phyloP scores from a whole-genome alignment of 305 asterid species.

The Rubia peregrina region DNA sequence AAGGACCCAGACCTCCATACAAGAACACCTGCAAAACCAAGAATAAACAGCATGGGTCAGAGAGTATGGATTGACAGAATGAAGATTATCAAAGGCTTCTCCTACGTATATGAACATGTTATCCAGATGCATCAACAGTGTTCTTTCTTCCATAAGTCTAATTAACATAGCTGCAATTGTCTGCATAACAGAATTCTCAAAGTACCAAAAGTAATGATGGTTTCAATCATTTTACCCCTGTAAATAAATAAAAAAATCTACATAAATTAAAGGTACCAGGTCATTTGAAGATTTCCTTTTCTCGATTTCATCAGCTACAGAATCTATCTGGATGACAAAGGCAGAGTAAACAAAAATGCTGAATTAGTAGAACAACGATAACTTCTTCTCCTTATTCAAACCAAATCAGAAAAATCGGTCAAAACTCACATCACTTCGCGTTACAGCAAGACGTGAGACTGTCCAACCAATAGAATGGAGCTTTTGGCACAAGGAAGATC shows the following conservation, averaged over 20 bases:
- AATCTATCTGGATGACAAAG: conserved; percentile 55
- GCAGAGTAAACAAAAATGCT: conserved; percentile 5
- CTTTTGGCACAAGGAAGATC: conserved; percentile 51
- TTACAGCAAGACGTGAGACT: conserved; percentile 49
- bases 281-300: conserved; percentile 51
- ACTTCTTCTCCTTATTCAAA: background rate
- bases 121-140: background rate
- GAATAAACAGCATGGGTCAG: background rate
- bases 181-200: background rate
- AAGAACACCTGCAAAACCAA: conserved; percentile 60
- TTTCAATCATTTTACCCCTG: background rate
- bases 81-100: conserved; percentile 1
- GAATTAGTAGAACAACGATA: background rate
- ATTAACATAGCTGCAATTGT: background rate
- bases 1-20: conserved; percentile 85
- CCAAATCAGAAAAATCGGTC: background rate
- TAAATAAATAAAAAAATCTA: background rate
- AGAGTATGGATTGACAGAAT: background rate
- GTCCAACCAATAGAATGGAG: conserved; percentile 79
- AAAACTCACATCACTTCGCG: conserved; percentile 63
- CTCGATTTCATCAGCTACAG: conserved; percentile 89
- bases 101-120: background rate
- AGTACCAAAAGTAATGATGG: background rate
- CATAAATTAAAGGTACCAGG: conserved; percentile 44
- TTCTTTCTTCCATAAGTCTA: background rate